Conservation (phyloP, 257 asterid species). For the Solanum bulbocastanum region DNA sequence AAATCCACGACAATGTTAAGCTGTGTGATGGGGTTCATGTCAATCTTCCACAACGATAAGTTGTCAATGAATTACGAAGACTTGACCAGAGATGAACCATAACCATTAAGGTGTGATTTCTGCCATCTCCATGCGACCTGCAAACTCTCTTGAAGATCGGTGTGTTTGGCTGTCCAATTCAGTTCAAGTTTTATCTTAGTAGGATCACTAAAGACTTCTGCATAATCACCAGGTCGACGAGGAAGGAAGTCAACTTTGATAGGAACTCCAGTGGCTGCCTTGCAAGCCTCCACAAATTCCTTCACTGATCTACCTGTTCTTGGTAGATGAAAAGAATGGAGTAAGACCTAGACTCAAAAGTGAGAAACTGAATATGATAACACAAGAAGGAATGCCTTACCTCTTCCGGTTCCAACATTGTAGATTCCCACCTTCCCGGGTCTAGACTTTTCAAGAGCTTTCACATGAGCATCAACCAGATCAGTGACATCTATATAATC, state of each 20-base stretch:
- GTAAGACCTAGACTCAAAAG: not conserved
- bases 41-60: not conserved
- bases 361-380: not conserved
- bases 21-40: slow-evolving; percentile 1
- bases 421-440: slow-evolving; percentile 68
- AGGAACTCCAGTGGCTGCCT: slow-evolving; percentile 75
- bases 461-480: slow-evolving; percentile 88
- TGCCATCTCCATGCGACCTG: slow-evolving; percentile 95
- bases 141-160: slow-evolving; percentile 63
- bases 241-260: slow-evolving; percentile 80
- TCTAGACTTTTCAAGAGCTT: slow-evolving; percentile 75
- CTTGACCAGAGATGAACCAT: slow-evolving; percentile 27
- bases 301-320: slow-evolving; percentile 81
- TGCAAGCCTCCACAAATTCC: slow-evolving; percentile 93
- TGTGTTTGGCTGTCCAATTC: slow-evolving; percentile 81
- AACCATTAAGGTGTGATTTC: slow-evolving; percentile 68
- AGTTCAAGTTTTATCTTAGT: slow-evolving; percentile 55
- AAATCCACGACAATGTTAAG: not conserved
- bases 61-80: slow-evolving; percentile 13
- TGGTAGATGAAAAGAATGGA: not conserved
- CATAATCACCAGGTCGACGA: slow-evolving; percentile 89
- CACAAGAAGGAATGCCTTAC: slow-evolving; percentile 11
- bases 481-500: slow-evolving; percentile 88
- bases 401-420: slow-evolving; percentile 85
- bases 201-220: slow-evolving; percentile 88